Evolutionary conservation across 2,329 filamentous ascomycete genomes (phyloP), one percentile per base, ranked within the genome.

Genomic region (Curvularia eragrostidis): DNA sequence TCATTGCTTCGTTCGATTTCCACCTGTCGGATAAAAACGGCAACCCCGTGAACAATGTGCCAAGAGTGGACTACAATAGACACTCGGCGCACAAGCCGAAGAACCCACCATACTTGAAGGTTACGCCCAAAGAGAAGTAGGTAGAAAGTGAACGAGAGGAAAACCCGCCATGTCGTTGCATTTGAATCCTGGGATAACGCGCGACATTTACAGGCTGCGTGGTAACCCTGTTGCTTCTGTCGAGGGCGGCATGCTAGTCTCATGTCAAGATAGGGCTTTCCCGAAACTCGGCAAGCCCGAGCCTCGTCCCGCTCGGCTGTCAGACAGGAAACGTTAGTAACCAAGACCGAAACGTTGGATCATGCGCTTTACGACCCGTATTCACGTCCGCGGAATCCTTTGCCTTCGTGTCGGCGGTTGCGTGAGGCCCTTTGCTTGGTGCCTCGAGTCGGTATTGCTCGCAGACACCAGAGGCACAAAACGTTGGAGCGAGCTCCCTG

Each of bases 1-100:
- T 84, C 54, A 53, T 83, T 15, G 79, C 82, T 3, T 77, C 76
- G 41, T 85, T 84, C 53, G 79, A 84, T 54, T 81, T 80, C 54
- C 64, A 74, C 9, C 72, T 83, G 3, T 65, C 68, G n/a, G 78
- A 85, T 41, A 68, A 69, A 42, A 52, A 74, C 3, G 82, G 81
- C 0, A 74, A 72, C 2, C 62, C 51, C 23, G 54, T 73, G 7
- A 50, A 41, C 1, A 44, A 59, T 8, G 41, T 75, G n/a, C 79
- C 80, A 2, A 32, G 52, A 5, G 61, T 75, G 0, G 68, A 81
- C 54, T 59, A 68, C 9, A 81, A 81, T 56, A 62, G 64, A 0
- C 71, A 77, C 56, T 72, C 77, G 1, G 79, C 79, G 3, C 67
- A 70, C 34, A 82, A 82, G 66, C 80, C 80, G 1, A 65, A 64